phyloP scores from a whole-genome alignment of 1,139 yeast genomes.

The Pneumocystis wakefieldiae region DNA sequence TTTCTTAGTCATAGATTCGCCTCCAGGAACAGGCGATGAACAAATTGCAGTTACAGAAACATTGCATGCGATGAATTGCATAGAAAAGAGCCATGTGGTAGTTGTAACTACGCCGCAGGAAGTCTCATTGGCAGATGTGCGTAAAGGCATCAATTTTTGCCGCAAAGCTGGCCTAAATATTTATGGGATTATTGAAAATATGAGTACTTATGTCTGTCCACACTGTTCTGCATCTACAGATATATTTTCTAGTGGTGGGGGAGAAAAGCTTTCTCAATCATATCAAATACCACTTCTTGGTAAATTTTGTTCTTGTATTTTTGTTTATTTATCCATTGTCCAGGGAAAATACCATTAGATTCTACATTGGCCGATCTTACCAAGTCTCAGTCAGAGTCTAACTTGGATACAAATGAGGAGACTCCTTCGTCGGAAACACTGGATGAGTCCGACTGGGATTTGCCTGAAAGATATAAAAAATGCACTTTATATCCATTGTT shows the following conservation, averaged over 20 bases:
- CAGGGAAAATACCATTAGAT: constrained; percentile 1
- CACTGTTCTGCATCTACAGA: constrained; percentile 75
- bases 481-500: neutral
- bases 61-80: constrained; percentile 40
- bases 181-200: constrained; percentile 82
- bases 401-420: neutral
- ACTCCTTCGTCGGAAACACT: neutral
- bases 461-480: neutral
- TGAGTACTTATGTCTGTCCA: constrained; percentile 95
- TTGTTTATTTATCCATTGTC: neutral
- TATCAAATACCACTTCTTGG: constrained; percentile 60
- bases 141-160: constrained; percentile 87
- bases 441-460: neutral
- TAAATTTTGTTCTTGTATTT: constrained; percentile 28
- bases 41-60: constrained; percentile 95
- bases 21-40: constrained; percentile 90
- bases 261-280: constrained; percentile 47
- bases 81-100: constrained; percentile 45
- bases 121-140: constrained; percentile 83
- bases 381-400: neutral
- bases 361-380: neutral
- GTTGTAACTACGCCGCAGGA: constrained; percentile 94
- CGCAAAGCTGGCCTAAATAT: constrained; percentile 66
- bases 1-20: constrained; percentile 83
- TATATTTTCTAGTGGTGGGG: constrained; percentile 92